Conservation (phyloP, 75 land plant species). For the Cunninghamia lanceolata region DNA sequence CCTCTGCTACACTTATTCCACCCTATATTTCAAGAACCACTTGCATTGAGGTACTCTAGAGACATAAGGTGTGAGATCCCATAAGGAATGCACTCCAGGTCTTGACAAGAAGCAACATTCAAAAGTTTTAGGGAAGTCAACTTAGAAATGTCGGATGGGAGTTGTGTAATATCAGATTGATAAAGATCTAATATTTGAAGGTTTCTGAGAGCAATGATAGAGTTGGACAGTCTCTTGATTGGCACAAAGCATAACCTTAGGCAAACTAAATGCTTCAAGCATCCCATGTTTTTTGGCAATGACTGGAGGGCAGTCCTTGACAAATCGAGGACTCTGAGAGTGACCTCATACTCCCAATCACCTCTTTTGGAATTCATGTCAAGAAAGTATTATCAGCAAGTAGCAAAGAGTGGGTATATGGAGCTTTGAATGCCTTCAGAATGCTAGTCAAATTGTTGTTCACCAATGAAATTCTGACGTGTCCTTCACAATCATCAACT, state of each 20-base stretch:
- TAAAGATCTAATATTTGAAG: not conserved
- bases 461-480: not conserved
- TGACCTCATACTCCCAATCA: not conserved
- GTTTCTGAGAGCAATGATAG: not conserved
- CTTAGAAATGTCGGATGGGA: not conserved
- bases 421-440: not conserved
- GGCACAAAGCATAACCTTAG: not conserved
- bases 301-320: not conserved
- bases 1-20: not conserved
- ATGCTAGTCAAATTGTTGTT: not conserved
- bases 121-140: not conserved
- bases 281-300: not conserved
- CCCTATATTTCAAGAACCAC: not conserved
- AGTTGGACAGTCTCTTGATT: not conserved
- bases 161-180: not conserved
- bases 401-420: not conserved
- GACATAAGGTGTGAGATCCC: not conserved
- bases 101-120: not conserved
- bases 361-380: not conserved
- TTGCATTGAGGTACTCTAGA: not conserved
- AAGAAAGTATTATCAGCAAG: not conserved
- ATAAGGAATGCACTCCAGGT: not conserved
- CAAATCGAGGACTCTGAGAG: not conserved
- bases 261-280: not conserved
- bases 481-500: no score